These are phyloP conservation scores for Plasmodium cynomolgi DNA, from an alignment of 169 alveolate species.

Conservation along the genomic window DNA sequence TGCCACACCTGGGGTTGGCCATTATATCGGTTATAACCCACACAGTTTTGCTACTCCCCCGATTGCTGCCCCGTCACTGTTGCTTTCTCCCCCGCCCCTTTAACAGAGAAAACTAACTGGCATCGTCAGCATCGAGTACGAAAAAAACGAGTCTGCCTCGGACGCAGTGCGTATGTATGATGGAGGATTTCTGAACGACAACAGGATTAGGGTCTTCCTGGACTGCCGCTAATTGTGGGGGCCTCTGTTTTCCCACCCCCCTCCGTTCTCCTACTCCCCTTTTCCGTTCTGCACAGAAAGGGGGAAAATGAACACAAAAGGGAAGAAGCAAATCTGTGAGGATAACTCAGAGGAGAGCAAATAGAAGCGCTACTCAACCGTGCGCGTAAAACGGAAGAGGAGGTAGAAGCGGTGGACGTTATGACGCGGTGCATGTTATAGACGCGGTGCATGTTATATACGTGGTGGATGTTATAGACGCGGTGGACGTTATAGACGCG, in stretches of 20 bases:
- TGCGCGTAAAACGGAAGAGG: background rate
- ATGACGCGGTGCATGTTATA: too few relatives aligned
- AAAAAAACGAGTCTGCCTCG: slow-evolving; percentile 57
- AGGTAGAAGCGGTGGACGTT: background rate
- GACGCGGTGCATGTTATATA: too few relatives aligned
- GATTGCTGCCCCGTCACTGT: background rate
- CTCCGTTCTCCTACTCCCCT: too few relatives aligned
- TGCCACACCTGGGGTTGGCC: background rate
- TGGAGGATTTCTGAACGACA: slow-evolving; percentile 50
- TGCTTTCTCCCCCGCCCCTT: background rate
- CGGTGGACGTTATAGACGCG: background rate
- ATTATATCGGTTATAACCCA: background rate
- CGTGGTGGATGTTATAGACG: too few relatives aligned
- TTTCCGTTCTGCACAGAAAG: background rate
- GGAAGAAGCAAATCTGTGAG: background rate
- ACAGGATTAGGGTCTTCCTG: slow-evolving; percentile 42
- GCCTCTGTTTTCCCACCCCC: background rate
- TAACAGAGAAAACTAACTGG: slow-evolving; percentile 58
- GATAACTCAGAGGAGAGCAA: background rate
- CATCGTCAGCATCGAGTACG: slow-evolving; percentile 49
- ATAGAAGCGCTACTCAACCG: background rate
- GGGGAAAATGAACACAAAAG: background rate
- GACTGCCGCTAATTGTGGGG: slow-evolving; percentile 14
- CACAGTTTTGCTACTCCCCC: background rate
- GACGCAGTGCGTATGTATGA: slow-evolving; percentile 66